Conservation (phyloP, 2,329 filamentous ascomycete species). For the Cercospora brassicicola region DNA sequence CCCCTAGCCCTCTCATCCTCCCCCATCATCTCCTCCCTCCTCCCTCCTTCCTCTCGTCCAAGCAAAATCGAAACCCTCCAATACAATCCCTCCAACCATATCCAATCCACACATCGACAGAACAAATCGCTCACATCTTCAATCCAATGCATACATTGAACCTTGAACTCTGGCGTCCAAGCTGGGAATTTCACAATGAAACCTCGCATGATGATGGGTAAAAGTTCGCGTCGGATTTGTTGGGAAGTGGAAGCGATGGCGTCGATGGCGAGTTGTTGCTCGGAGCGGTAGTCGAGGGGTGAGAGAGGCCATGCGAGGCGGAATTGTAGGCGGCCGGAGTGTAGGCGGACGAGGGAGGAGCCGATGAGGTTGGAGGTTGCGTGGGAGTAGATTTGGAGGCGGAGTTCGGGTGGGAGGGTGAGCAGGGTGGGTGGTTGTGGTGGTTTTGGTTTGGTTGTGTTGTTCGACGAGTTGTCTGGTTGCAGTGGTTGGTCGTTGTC, state of each 20-base stretch:
- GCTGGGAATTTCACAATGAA: slow-evolving; percentile 25
- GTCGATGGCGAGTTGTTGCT: slow-evolving; percentile 20
- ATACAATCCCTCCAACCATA: slow-evolving; percentile 26
- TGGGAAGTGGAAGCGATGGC: slow-evolving; percentile 6
- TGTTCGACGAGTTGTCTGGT: not conserved
- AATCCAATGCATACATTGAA: slow-evolving; percentile 23
- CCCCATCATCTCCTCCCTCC: not conserved
- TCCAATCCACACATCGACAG: slow-evolving; percentile 18
- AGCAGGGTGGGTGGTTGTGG: not conserved
- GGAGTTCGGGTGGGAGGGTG: slow-evolving; percentile 18
- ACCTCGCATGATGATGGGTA: slow-evolving; percentile 17
- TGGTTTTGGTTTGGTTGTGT: not conserved
- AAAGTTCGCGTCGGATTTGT: slow-evolving; percentile 15
- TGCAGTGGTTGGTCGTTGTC: not conserved
- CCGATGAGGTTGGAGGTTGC: slow-evolving; percentile 9
- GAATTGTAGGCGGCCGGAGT: slow-evolving; percentile 12
- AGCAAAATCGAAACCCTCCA: slow-evolving; percentile 18
- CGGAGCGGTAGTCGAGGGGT: slow-evolving; percentile 11
- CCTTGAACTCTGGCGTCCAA: slow-evolving; percentile 24
- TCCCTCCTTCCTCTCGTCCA: not conserved
- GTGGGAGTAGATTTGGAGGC: slow-evolving; percentile 20
- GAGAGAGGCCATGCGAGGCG: slow-evolving; percentile 16
- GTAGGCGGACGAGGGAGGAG: slow-evolving; percentile 1
- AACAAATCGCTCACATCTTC: slow-evolving; percentile 18
- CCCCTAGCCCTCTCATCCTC: slow-evolving; percentile 21